These are phyloP conservation scores for Beverwykella pulmonaria DNA, from an alignment of 495 filamentous ascomycete genomes.

Conservation along the genomic window DNA sequence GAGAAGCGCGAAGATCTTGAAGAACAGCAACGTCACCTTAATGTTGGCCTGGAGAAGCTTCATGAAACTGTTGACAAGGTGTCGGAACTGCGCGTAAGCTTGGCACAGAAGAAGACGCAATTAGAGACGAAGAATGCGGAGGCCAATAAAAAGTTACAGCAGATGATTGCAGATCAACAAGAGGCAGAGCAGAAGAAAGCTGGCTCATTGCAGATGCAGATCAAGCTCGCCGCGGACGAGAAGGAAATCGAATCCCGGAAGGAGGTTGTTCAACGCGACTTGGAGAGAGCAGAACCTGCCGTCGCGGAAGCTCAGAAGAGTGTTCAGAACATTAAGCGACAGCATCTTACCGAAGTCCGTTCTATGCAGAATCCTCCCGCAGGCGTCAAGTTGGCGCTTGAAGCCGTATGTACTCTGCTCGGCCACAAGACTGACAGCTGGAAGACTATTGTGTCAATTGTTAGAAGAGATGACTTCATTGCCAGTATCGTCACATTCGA, in stretches of 20 bases:
- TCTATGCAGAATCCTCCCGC: slow-evolving; percentile 91
- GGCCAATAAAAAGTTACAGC: slow-evolving; percentile 94
- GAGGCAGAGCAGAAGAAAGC: slow-evolving; percentile 92
- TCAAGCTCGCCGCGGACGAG: slow-evolving; percentile 84
- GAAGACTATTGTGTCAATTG: slow-evolving; percentile 84
- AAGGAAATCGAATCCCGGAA: slow-evolving; percentile 79
- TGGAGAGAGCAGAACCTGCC: slow-evolving; percentile 90
- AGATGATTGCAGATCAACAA: slow-evolving; percentile 94
- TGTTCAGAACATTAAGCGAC: slow-evolving; percentile 95
- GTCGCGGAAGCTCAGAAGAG: slow-evolving; percentile 90
- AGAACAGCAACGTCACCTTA: slow-evolving; percentile 96
- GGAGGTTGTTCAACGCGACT: slow-evolving; percentile 82
- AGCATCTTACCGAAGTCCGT: slow-evolving; percentile 95
- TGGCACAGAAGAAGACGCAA: slow-evolving; percentile 91
- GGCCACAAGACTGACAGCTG: slow-evolving; percentile 88
- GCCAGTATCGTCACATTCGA: slow-evolving; percentile 96
- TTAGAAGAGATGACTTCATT: slow-evolving; percentile 94
- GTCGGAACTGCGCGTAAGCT: slow-evolving; percentile 80
- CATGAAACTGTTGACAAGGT: slow-evolving; percentile 98
- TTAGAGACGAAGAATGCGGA: slow-evolving; percentile 91
- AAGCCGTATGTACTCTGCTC: slow-evolving; percentile 91
- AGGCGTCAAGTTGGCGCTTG: slow-evolving; percentile 87
- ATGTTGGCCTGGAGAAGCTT: slow-evolving; percentile 97
- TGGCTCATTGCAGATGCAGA: slow-evolving; percentile 84
- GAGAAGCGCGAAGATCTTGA: slow-evolving; percentile 98